Conservation (phyloP, 1,284 basidiomycete genomes). For the Ganoderma resinaceum region DNA sequence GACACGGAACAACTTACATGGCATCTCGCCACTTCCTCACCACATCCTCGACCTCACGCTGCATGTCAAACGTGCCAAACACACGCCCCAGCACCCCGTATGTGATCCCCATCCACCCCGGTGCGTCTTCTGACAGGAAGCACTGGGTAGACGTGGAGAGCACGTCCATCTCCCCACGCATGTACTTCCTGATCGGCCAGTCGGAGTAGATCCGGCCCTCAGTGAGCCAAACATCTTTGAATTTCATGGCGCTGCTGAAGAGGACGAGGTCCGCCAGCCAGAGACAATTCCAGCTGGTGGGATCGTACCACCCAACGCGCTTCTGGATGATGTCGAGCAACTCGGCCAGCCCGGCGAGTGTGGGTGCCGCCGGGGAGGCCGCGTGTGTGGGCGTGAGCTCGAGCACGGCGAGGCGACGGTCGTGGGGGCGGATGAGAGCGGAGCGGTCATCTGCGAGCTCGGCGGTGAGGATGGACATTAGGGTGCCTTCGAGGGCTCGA, state of each 20-base stretch:
- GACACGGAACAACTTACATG: not conserved
- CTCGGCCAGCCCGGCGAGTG: conserved; percentile 12
- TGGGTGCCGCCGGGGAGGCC: not conserved
- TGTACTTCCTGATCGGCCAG: conserved; percentile 4
- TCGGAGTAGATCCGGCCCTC: not conserved
- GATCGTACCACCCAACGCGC: not conserved
- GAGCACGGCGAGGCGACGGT: not conserved
- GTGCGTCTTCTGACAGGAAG: not conserved
- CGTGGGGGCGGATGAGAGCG: not conserved
- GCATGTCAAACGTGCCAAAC: conserved; percentile 6
- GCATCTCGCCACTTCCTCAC: conserved; percentile 3
- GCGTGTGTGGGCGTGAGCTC: not conserved
- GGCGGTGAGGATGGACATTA: conserved; percentile 1
- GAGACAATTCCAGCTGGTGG: conserved; percentile 7
- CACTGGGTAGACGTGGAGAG: conserved; percentile 6
- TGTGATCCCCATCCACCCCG: conserved; percentile 6
- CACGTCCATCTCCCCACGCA: conserved; percentile 13
- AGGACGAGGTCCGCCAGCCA: conserved; percentile 16
- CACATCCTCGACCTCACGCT: conserved; percentile 7
- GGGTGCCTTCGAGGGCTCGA: not conserved
- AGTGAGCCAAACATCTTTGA: conserved; percentile 7
- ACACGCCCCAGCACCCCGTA: not conserved
- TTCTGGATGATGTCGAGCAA: conserved; percentile 4
- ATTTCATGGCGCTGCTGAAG: conserved; percentile 10
- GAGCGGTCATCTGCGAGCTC: not conserved